Base-by-base conservation (phyloP, 768 basidiomycete genomes). In the Tylopilus sp. region DNA sequence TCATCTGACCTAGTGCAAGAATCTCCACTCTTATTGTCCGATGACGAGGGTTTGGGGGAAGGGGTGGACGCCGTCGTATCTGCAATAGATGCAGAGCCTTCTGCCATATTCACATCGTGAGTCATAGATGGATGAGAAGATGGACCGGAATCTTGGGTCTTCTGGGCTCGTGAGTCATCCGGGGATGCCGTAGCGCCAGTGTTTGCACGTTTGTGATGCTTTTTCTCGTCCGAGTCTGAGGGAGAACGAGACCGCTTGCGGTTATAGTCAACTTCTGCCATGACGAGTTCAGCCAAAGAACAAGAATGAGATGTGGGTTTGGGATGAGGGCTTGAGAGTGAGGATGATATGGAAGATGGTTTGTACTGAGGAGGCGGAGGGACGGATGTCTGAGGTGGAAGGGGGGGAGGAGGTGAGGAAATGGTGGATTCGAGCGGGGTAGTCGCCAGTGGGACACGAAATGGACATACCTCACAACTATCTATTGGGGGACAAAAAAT, bases 171-270 rank as follows among this genome's bases (percentile, higher is more conserved):
- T 63, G 76, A 76, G 73, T 84, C 85, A 85, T 87, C 78, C 76
- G 83, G 74, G 64, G 74, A 70, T 56, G 79, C 74, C 55, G 79
- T 71, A 67, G 78, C 78, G 77, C 89, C 89, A 58, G 86, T 92
- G 70, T 92, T 92, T 72, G 86, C 79, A 71, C 89, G 86, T 76
- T 92, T 92, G 71, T 86, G 77, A 60, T 82, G 80, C 75, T 91
- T 89, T 66, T 84, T 84, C 65, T 85, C 78, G 65, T 90, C 89
- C 69, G 76, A 80, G 75, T 89, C 87, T 66, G 87, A 89, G 54
- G 88, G 85, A 48, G 89, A 92, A 68, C 89, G 89, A 62, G 89
- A 92, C 66, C 89, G 82, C 74, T 92, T 92, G 74, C 89, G 86
- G 71, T 78, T 88, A 61, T 80, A 78, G 77, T 90, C 88, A 78